These are phyloP conservation scores for Lentinula edodes DNA, from an alignment of 768 basidiomycete genomes.

Conservation along the genomic window DNA sequence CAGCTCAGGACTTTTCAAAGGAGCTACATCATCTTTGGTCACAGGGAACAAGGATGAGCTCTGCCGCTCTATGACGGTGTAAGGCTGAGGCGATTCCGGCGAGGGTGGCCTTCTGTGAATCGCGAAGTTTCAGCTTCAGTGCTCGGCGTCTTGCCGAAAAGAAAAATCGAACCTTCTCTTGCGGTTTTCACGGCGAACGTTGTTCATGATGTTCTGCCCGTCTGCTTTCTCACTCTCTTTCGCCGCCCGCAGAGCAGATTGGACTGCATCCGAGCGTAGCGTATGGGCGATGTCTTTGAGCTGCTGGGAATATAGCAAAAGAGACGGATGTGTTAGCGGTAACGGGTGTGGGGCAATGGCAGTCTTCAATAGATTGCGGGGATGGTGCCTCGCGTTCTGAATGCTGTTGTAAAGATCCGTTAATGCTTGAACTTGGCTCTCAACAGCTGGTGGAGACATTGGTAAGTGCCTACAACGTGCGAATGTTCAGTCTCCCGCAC, in stretches of 20 bases:
- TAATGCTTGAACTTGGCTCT: constrained; percentile 40
- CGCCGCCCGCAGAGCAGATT: constrained; percentile 53
- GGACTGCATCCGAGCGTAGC: constrained; percentile 45
- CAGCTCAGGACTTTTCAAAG: constrained; percentile 41
- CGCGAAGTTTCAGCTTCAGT: background rate
- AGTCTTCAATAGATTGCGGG: constrained; percentile 37
- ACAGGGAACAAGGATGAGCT: constrained; percentile 36
- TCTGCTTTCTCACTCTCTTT: constrained; percentile 51
- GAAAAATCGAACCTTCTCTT: constrained; percentile 48
- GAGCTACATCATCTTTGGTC: constrained; percentile 26
- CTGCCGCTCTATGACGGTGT: constrained; percentile 37
- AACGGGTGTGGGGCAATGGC: constrained; percentile 8
- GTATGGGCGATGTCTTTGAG: constrained; percentile 42
- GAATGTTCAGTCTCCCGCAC: background rate
- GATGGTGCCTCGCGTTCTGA: constrained; percentile 39
- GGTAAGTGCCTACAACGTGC: background rate
- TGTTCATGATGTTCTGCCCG: constrained; percentile 38
- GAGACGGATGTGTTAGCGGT: constrained; percentile 18
- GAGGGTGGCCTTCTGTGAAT: constrained; percentile 40
- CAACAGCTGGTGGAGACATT: constrained; percentile 16
- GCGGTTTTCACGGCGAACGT: constrained; percentile 41
- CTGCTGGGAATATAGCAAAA: constrained; percentile 37
- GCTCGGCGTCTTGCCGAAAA: background rate
- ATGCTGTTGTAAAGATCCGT: constrained; percentile 40
- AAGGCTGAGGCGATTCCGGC: constrained; percentile 62